Percentiles rank a stretch among this genome's conserved stretches.
These are phyloP conservation scores for Mycena belliarum DNA, from an alignment of 768 basidiomycete species.

Conservation along the genomic window DNA sequence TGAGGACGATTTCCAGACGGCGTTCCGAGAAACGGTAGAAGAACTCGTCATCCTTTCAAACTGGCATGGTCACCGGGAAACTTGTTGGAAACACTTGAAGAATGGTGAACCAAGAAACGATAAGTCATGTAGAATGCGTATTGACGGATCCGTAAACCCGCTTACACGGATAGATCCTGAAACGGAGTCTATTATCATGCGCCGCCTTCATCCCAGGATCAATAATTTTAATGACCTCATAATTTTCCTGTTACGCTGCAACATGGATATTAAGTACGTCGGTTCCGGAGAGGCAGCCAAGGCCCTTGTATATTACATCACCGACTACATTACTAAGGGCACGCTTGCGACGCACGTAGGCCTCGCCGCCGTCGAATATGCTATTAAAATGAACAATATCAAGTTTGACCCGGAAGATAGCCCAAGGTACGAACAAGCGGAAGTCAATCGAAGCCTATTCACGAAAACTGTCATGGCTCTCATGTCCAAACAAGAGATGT, in stretches of 20 bases:
- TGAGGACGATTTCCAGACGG: neutral
- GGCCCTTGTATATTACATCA: conserved; percentile 32
- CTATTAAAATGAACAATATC: neutral
- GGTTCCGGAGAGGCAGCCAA: conserved; percentile 30
- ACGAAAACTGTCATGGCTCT: conserved; percentile 22
- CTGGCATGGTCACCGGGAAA: neutral
- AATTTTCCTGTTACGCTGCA: conserved; percentile 22
- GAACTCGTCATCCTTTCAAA: too few relatives aligned
- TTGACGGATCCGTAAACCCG: conserved; percentile 1
- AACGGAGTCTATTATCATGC: neutral
- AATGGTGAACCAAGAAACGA: neutral
- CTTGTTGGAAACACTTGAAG: conserved; percentile 3
- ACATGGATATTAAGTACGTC: conserved; percentile 31
- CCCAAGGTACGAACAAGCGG: neutral
- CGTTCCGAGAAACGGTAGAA: neutral
- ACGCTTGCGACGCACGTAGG: conserved; percentile 20
- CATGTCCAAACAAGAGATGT: conserved; percentile 30
- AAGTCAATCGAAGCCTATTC: too few relatives aligned
- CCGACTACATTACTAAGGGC: conserved; percentile 35
- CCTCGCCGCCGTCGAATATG: conserved; percentile 7
- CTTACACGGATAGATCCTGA: neutral
- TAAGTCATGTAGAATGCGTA: conserved; percentile 4
- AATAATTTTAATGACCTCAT: conserved; percentile 1
- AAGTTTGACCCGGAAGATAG: too few relatives aligned
- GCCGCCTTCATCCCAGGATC: neutral